phyloP scores from a whole-genome alignment of 257 asterid species.

The Ballota nigra region DNA sequence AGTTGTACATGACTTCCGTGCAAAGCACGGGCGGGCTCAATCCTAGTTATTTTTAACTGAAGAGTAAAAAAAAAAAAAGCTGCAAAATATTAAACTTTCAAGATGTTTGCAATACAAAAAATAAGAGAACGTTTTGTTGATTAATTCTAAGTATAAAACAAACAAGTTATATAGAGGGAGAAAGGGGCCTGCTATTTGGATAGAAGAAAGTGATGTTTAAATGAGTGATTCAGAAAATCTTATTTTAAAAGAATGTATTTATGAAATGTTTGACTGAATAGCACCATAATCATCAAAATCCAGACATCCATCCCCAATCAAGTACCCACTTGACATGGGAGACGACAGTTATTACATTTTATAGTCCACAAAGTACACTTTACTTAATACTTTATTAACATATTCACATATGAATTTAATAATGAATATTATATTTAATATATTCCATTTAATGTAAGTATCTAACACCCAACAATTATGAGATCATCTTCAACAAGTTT shows the following conservation, averaged over 20 bases:
- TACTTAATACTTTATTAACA: background rate
- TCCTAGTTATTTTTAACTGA: too few species aligned
- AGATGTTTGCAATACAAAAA: too few species aligned
- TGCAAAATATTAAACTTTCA: too few species aligned
- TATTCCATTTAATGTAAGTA: background rate
- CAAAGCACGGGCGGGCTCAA: too few species aligned
- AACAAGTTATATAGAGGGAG: background rate
- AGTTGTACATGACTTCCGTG: too few species aligned
- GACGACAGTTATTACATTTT: background rate
- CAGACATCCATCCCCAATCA: slow-evolving; percentile 4
- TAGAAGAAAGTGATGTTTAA: background rate
- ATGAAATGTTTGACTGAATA: slow-evolving; percentile 22
- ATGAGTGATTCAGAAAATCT: slow-evolving; percentile 12
- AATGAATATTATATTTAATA: background rate
- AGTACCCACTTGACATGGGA: slow-evolving; percentile 14
- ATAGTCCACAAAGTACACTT: background rate
- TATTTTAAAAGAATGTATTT: slow-evolving; percentile 22
- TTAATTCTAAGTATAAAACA: too few species aligned
- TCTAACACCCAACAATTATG: background rate
- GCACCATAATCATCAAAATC: slow-evolving; percentile 5
- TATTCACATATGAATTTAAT: background rate
- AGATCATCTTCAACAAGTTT: background rate
- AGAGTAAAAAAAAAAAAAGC: too few species aligned
- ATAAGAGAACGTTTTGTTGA: too few species aligned
- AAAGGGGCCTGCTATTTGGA: background rate